Percentiles rank a stretch among this genome's conserved stretches.
These are phyloP conservation scores for Ochromonas danica DNA, from an alignment of 108 stramenopile genomes.

Conservation along the genomic window DNA sequence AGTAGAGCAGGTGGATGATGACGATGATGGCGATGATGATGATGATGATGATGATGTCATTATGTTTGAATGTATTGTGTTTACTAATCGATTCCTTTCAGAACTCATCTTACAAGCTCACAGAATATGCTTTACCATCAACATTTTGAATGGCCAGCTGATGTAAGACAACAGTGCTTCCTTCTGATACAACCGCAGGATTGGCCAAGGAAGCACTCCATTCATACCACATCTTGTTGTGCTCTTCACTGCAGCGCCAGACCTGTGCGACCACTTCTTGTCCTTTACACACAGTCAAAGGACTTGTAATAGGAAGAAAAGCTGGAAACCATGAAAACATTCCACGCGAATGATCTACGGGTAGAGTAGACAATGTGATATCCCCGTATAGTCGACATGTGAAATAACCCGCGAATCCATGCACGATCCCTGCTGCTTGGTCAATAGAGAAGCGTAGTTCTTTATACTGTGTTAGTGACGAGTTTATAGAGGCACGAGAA, in stretches of 20 bases:
- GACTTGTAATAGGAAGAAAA: conserved; percentile 82
- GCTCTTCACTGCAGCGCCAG: conserved; percentile 60
- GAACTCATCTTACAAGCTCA: conserved; percentile 53
- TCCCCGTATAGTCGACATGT: conserved; percentile 75
- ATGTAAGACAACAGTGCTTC: conserved; percentile 62
- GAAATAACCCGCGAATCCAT: conserved; percentile 89
- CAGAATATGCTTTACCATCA: conserved; percentile 44
- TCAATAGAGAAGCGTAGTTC: background rate
- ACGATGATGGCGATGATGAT: too few relatives aligned
- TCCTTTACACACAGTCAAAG: conserved; percentile 67
- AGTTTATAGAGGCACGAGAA: too few relatives aligned
- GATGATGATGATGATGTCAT: too few relatives aligned
- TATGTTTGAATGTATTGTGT: too few relatives aligned
- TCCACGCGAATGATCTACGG: conserved; percentile 76
- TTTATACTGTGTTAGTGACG: too few relatives aligned
- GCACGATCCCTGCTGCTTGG: background rate
- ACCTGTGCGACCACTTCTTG: conserved; percentile 68
- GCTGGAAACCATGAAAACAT: conserved; percentile 98
- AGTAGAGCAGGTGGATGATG: too few relatives aligned
- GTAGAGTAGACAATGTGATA: conserved; percentile 80
- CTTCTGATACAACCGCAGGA: background rate
- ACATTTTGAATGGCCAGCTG: conserved; percentile 54
- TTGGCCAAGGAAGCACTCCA: conserved; percentile 63
- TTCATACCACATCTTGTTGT: conserved; percentile 93
- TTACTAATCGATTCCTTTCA: too few relatives aligned